Evolutionary conservation across 2,329 filamentous ascomycete species (phyloP).

Genomic region (Fusarium sp.): DNA sequence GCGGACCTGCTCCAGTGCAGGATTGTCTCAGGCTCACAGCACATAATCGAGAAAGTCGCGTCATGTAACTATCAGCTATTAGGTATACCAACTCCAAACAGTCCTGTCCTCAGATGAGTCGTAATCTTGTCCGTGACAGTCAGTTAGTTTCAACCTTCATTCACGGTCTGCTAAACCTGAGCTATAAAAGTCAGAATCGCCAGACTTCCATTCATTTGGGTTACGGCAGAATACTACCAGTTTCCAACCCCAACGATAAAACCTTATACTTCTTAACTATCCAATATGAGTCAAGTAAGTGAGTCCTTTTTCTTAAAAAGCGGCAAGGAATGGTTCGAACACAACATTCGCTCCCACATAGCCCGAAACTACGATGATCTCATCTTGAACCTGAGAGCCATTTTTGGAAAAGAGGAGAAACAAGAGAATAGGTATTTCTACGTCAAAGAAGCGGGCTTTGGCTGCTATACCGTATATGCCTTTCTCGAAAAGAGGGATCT

Average conservation of each 20-base stretch:
- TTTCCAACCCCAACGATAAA: not conserved
- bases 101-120: not conserved
- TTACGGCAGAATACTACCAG: not conserved
- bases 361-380: not conserved
- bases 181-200: not conserved
- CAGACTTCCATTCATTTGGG: rapidly evolving
- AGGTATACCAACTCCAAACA: not conserved
- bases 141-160: not conserved
- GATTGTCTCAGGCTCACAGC: not conserved
- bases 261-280: too few relatives aligned
- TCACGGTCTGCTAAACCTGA: not conserved
- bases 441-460: rapidly evolving
- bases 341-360: rapidly evolving
- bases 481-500: not conserved
- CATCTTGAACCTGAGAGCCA: not conserved
- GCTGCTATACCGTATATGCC: rapidly evolving
- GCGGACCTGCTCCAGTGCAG: not conserved
- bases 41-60: not conserved
- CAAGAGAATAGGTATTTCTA: not conserved
- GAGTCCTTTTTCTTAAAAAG: not conserved
- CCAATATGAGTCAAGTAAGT: not conserved
- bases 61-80: not conserved
- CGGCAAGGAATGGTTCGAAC: too few relatives aligned
- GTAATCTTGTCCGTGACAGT: not conserved
- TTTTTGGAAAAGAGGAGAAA: too few relatives aligned